Base-by-base conservation (phyloP, 179 eudicot species). In the Patellifolia procumbens region DNA sequence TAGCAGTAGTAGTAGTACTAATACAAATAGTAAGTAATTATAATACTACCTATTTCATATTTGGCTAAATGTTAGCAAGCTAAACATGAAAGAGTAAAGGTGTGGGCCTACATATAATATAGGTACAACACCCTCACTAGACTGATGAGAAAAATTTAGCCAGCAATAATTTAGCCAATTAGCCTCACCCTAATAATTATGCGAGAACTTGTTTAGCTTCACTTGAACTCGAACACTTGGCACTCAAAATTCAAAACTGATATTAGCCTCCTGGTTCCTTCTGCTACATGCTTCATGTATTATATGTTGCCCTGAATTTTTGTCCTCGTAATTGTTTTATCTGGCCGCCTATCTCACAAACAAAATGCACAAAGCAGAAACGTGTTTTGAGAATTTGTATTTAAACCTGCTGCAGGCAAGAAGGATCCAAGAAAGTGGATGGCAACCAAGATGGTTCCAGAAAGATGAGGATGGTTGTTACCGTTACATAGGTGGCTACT, bases 391-490 rank as follows among this genome's bases (percentile, higher is more conserved):
- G 17, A 15, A 58, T 45, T 22, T 77, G 34, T 13, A 20, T n/a
- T 70, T 16, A 19, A 51, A 58, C 73, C 55, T 48, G 37, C 37
- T 68, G 71, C 90, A 95, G 99, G 97, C 99, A 45, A 86, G 97
- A 88, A 91, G 78, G 83, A 74, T 95, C 83, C 98, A 94, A 85
- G 98, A 94, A 77, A 89, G 93, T 77, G 98, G 98, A 16, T 94
- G 98, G 97, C 85, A 86, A 83, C 99, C 99, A 28, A 90, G 92
- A 82, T 95, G 99, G 99, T 95, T 93, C 72, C 75, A 70, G 70
- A 93, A 83, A 81, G 95, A 95, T 24, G 99, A 90, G 77, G 99
- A 95, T 56, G 97, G 96, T 24, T 91, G 95, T 82, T 95, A 89
- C 59, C 84, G 87, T 43, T 95, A 95, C 71, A 68, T 29, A 29